phyloP scores from a whole-genome alignment of 352 stramenopile species.

The Phytophthora boehmeriae region DNA sequence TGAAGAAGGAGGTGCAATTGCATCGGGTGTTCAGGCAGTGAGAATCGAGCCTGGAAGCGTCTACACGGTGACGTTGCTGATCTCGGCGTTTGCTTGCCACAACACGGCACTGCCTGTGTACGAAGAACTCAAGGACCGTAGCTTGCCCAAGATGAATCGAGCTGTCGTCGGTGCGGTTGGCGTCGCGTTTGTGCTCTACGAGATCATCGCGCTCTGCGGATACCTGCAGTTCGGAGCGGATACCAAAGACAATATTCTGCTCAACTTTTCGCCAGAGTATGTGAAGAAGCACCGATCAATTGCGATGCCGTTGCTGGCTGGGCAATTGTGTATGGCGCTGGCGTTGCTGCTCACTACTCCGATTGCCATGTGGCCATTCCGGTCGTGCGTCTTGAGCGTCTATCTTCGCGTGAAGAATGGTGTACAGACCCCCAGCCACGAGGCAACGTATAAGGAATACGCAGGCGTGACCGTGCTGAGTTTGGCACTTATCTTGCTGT shows the following conservation, averaged over 20 bases:
- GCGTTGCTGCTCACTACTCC: conserved; percentile 69
- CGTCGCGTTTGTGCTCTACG: conserved; percentile 74
- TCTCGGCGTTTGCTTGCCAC: conserved; percentile 76
- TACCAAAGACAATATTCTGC: conserved; percentile 76
- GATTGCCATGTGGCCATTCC: conserved; percentile 83
- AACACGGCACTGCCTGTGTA: conserved; percentile 82
- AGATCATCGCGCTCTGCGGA: conserved; percentile 68
- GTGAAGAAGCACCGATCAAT: conserved; percentile 49
- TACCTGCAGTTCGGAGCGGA: conserved; percentile 71
- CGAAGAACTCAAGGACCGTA: conserved; percentile 67
- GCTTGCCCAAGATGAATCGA: conserved; percentile 64
- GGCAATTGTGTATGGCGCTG: conserved; percentile 67
- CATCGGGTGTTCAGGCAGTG: conserved; percentile 43
- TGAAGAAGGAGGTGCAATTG: conserved; percentile 7
- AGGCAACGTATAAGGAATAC: conserved; percentile 53
- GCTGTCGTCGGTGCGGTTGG: conserved; percentile 64
- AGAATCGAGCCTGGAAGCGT: conserved; percentile 62
- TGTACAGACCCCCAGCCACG: conserved; percentile 64
- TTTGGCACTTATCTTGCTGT: conserved; percentile 65
- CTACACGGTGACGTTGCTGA: conserved; percentile 80
- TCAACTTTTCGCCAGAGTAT: conserved; percentile 80
- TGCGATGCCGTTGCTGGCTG: conserved; percentile 52
- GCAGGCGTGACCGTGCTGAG: conserved; percentile 53
- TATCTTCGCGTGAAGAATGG: conserved; percentile 74
- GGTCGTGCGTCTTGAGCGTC: conserved; percentile 73